Conservation (phyloP, 108 stramenopile genomes). For the Hondaea fermentalgiana region DNA sequence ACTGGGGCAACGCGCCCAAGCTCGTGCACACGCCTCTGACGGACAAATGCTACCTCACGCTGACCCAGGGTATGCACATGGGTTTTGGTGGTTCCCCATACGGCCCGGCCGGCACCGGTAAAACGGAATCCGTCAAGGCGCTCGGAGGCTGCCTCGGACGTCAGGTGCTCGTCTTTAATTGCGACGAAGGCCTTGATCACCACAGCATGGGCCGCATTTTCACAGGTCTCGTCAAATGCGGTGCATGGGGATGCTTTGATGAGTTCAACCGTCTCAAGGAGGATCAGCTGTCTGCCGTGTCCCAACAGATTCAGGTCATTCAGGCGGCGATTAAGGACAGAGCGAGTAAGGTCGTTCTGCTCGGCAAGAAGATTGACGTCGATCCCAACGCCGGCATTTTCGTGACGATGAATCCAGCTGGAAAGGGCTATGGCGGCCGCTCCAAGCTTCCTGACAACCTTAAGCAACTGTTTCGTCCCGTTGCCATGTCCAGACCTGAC, state of each 20-base stretch:
- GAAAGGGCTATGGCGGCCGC: conserved; percentile 60
- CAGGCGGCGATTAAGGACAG: conserved; percentile 56
- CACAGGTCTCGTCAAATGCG: conserved; percentile 58
- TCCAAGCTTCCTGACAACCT: conserved; percentile 58
- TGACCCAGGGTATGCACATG: conserved; percentile 59
- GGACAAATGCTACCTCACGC: conserved; percentile 58
- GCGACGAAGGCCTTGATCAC: conserved; percentile 62
- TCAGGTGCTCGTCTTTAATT: conserved; percentile 61
- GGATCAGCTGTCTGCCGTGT: conserved; percentile 61
- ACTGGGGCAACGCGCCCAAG: conserved; percentile 56
- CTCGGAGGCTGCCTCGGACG: conserved; percentile 51
- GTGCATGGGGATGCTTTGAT: conserved; percentile 66
- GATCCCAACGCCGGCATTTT: conserved; percentile 59
- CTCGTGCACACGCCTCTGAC: conserved; percentile 63
- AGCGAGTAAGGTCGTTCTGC: conserved; percentile 25
- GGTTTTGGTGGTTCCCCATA: conserved; percentile 59
- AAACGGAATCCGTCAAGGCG: conserved; percentile 62
- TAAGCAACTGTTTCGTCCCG: conserved; percentile 62
- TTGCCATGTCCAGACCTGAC: conserved; percentile 58
- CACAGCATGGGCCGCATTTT: conserved; percentile 58
- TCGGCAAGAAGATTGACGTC: conserved; percentile 47
- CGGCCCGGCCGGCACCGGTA: conserved; percentile 64
- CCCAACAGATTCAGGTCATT: conserved; percentile 59
- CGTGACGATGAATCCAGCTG: conserved; percentile 58
- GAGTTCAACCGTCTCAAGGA: conserved; percentile 65